A percentile compares a stretch with the other conserved stretches of the same genome.
Conservation (phyloP, 805 yeast species). For the Lipomyces yamadae region DNA sequence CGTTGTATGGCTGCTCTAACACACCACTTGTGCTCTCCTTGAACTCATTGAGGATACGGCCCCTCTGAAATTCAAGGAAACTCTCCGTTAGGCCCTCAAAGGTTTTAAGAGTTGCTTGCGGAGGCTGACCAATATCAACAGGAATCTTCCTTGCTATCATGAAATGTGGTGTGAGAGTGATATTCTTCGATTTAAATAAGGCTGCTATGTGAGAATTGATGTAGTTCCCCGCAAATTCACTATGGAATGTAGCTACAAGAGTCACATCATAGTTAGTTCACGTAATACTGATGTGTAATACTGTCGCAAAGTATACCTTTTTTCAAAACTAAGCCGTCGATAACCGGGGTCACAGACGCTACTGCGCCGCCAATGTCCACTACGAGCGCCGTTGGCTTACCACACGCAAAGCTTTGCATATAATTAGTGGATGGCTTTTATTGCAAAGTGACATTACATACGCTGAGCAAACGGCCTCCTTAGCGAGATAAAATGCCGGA, state of each 20-base stretch:
- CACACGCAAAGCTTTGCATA: slow-evolving; percentile 66
- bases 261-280: slow-evolving; percentile 4
- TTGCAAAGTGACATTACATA: slow-evolving; percentile 33
- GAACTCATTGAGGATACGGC: slow-evolving; percentile 55
- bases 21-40: slow-evolving; percentile 51
- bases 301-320: slow-evolving; percentile 31
- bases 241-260: slow-evolving; percentile 49
- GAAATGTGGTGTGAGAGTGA: slow-evolving; percentile 46
- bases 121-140: slow-evolving; percentile 48
- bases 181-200: slow-evolving; percentile 50
- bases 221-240: slow-evolving; percentile 85
- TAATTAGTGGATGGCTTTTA: background rate
- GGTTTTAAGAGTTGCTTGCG: slow-evolving; percentile 37
- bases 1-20: slow-evolving; percentile 48
- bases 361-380: slow-evolving; percentile 78
- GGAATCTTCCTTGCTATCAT: slow-evolving; percentile 47
- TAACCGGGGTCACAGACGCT: slow-evolving; percentile 73
- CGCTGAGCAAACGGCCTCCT: slow-evolving; percentile 71
- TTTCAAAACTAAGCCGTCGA: slow-evolving; percentile 40
- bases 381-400: slow-evolving; percentile 76
- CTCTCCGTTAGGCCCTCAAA: slow-evolving; percentile 49
- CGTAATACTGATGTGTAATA: background rate
- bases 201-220: slow-evolving; percentile 66
- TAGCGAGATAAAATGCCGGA: slow-evolving; percentile 76
- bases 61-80: slow-evolving; percentile 48